Conservation (phyloP, 2,329 filamentous ascomycete species). For the Microdochium nivale region DNA sequence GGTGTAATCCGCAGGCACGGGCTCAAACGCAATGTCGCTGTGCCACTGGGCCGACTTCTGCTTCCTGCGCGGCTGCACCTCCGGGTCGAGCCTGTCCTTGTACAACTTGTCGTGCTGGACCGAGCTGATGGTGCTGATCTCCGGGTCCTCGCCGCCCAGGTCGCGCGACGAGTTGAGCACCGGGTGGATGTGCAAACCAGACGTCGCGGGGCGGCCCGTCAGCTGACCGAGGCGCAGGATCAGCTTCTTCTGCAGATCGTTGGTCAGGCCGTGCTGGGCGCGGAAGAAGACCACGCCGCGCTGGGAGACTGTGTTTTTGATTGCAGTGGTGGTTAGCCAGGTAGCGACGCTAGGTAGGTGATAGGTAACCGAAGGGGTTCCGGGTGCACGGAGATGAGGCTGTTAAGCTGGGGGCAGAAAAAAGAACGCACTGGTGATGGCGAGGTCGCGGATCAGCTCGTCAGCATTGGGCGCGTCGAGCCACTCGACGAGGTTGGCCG, state of each 20-base stretch:
- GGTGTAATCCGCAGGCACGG: constrained; percentile 45
- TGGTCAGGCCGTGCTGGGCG: constrained; percentile 49
- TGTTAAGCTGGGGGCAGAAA: background rate
- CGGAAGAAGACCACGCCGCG: constrained; percentile 65
- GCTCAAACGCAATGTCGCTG: constrained; percentile 49
- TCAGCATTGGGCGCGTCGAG: constrained; percentile 54
- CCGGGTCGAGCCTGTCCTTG: constrained; percentile 26
- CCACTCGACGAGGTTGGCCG: constrained; percentile 49
- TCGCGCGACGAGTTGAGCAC: constrained; percentile 44
- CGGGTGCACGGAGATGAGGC: background rate
- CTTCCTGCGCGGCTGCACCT: constrained; percentile 35
- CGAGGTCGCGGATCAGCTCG: constrained; percentile 55
- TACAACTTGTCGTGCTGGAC: constrained; percentile 44
- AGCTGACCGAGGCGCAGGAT: constrained; percentile 51
- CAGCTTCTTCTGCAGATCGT: constrained; percentile 58
- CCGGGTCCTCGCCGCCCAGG: constrained; percentile 43
- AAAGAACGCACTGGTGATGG: constrained; percentile 48
- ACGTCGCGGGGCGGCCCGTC: constrained; percentile 45
- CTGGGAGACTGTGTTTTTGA: constrained; percentile 55
- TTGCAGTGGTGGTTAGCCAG: no score
- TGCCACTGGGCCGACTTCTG: constrained; percentile 27
- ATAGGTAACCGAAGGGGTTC: no score
- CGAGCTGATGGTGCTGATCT: constrained; percentile 58
- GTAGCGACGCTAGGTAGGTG: no score
- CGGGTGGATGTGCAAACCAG: constrained; percentile 52